Base-by-base conservation (phyloP, 2,329 filamentous ascomycete species). In the Cercospora berteroae region DNA sequence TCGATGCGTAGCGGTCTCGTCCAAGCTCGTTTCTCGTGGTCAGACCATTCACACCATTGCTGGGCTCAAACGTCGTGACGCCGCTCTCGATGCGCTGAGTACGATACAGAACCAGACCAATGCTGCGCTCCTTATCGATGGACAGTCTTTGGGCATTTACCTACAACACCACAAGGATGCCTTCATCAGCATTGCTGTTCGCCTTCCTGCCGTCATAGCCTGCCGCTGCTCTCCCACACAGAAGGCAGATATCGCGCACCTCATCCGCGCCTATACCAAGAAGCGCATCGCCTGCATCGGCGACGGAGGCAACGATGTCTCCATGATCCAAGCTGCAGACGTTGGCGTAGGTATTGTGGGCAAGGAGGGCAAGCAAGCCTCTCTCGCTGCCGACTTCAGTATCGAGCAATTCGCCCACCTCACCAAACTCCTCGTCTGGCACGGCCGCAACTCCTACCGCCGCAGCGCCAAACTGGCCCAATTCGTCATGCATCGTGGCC, bases 271-370 rank as follows among this genome's bases (percentile, higher is more conserved):
- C 60, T 90, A 92, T 80, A 99, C 95, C 20, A 93, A 92, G 79
- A 98, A 98, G 80, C 90, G 96, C 13, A 92, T 98, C 16, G 97
- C 94, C 81, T 98, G 95, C 77, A 99, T 99, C 73, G 95, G 95
- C 42, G 95, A 99, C 76, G 95, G 95, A 72, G 95, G 96, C 74
- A 99, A 99, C 80, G 96, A 99, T 78, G 95, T 99, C 5, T 94
- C 90, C 73, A 99, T 99, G 95, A 99, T 99, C 73, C 95, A 98
- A 83, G 94, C 95, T 7, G 95, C 96, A 0, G 95, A 99, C 76
- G 94, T 99, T 0, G 96, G 96, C 68, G 94, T 99, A 27, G 95
- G 95, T 69, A 99, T 99, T 69, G 95, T 98, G 0, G 95, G 95
- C 68, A 99, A 99, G 82, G 95, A 99, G 82, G 95, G 95, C 36